Base-by-base conservation (phyloP, 441 rosid species). In the Pelargonium fulgidum region DNA sequence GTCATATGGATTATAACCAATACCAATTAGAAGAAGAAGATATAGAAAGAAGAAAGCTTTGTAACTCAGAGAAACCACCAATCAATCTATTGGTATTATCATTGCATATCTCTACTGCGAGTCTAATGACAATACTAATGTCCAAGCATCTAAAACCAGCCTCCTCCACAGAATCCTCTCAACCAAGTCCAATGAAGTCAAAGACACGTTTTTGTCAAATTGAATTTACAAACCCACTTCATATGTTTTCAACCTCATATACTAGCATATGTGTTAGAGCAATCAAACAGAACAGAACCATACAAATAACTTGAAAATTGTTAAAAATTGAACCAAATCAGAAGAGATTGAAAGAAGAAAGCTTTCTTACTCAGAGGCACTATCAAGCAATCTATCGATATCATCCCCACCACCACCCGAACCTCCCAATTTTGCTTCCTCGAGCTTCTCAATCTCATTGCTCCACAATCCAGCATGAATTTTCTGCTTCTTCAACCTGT, bases 401-500 rank as follows among this genome's bases (percentile, higher is more conserved):
- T 91, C 97, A 80, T 88, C 89, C 0, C 76, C 85, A 54, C 70
- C 79, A 13, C 65, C 41, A 58, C 67, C 80, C 0, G 83, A 78
- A 73, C 79, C 84, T 16, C 86, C 87, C 78, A 88, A 66, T 59
- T 83, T 86, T 73, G 89, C 85, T 74, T 93, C 92, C 66, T 91
- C 89, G 71, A 81, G 73, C 78, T 88, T 93, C 76, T 87, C 97
- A 67, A 89, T 89, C 83, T 93, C 96, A 76, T 87, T 88, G 80
- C 81, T 72, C 97, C 97, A 93, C 76, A 89, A 75, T 14, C 92
- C 92, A 14, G 91, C 92, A 73, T 93, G 93, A 58, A 87, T 83
- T 76, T 96, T 87, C 80, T 89, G 97, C 69, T 89, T 93, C 92
- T 83, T 93, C 87, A 91, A 75, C 72, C 97, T 80, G 48, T 89